phyloP scores from a whole-genome alignment of 306 rosid genomes.

The Myrica gale region DNA sequence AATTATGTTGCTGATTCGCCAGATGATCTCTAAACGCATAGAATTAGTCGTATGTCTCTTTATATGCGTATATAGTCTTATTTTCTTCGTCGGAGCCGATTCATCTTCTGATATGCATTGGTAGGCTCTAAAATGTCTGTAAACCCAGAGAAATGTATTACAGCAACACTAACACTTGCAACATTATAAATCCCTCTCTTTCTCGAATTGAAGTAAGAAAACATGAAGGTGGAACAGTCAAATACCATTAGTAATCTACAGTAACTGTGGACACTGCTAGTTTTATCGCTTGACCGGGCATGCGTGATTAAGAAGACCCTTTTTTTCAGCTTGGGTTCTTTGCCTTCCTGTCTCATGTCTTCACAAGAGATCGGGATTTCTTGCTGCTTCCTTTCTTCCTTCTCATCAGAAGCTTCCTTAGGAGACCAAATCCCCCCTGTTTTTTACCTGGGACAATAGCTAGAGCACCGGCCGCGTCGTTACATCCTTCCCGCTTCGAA shows the following conservation, averaged over 20 bases:
- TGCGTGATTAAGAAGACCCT: neutral
- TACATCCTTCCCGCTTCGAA: slow-evolving; percentile 32
- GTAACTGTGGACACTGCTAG: slow-evolving; percentile 4
- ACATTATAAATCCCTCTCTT: slow-evolving; percentile 23
- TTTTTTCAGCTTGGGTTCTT: slow-evolving; percentile 4
- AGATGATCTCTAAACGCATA: too few species aligned
- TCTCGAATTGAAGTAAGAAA: neutral
- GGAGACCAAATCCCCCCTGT: slow-evolving; percentile 55
- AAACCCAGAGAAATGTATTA: slow-evolving; percentile 32
- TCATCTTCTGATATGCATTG: neutral
- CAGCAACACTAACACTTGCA: slow-evolving; percentile 31
- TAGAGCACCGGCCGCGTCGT: slow-evolving; percentile 30
- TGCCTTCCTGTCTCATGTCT: slow-evolving; percentile 30
- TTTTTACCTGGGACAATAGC: slow-evolving; percentile 52
- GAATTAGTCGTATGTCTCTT: too few species aligned
- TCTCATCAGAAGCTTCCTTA: slow-evolving; percentile 55
- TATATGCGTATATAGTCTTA: too few species aligned
- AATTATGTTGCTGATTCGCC: too few species aligned
- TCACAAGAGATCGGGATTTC: slow-evolving; percentile 30
- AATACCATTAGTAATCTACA: slow-evolving; percentile 2
- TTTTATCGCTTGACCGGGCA: slow-evolving; percentile 1
- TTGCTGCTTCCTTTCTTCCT: slow-evolving; percentile 49
- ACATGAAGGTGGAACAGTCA: slow-evolving; percentile 6
- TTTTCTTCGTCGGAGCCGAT: too few species aligned
- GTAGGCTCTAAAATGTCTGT: neutral